phyloP scores from a whole-genome alignment of 805 yeast species.

The Komagataella mondaviorum region DNA sequence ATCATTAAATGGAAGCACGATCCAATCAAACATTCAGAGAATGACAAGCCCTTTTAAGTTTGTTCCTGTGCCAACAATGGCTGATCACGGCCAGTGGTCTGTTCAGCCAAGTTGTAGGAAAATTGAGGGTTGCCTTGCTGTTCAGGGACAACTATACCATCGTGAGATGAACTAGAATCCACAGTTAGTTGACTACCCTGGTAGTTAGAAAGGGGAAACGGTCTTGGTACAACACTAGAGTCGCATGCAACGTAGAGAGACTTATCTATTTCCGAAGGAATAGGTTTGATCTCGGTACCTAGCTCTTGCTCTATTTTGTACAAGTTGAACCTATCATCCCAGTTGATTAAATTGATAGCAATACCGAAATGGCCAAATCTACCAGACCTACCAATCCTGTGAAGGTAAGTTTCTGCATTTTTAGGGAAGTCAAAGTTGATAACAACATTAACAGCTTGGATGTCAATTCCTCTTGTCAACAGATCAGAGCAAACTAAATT shows the following conservation, averaged over 20 bases:
- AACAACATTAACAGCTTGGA: conserved; percentile 96
- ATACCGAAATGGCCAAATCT: conserved; percentile 97
- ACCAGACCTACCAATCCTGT: conserved; percentile 98
- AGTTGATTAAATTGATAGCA: conserved; percentile 91
- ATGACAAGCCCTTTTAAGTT: conserved; percentile 4
- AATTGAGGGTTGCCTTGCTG: background rate
- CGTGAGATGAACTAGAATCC: background rate
- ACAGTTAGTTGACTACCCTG: background rate
- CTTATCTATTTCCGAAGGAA: conserved; percentile 87
- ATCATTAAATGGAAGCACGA: too few species aligned
- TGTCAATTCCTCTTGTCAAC: conserved; percentile 96
- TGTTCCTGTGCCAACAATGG: conserved; percentile 3
- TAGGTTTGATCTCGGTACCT: conserved; percentile 94
- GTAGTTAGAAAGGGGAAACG: conserved; percentile 45
- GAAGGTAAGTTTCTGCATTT: conserved; percentile 93
- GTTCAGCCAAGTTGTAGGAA: background rate
- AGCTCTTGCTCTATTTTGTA: conserved; percentile 94
- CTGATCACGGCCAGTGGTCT: conserved; percentile 8
- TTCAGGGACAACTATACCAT: background rate
- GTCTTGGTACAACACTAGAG: conserved; percentile 66
- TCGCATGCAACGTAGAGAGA: conserved; percentile 79
- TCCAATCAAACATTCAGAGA: conserved; percentile 5
- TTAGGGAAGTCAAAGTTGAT: conserved; percentile 98
- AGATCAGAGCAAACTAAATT: conserved; percentile 94
- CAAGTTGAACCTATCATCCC: conserved; percentile 90